Conservation (phyloP, 2,329 filamentous ascomycete genomes). For the Penicillium sp. region DNA sequence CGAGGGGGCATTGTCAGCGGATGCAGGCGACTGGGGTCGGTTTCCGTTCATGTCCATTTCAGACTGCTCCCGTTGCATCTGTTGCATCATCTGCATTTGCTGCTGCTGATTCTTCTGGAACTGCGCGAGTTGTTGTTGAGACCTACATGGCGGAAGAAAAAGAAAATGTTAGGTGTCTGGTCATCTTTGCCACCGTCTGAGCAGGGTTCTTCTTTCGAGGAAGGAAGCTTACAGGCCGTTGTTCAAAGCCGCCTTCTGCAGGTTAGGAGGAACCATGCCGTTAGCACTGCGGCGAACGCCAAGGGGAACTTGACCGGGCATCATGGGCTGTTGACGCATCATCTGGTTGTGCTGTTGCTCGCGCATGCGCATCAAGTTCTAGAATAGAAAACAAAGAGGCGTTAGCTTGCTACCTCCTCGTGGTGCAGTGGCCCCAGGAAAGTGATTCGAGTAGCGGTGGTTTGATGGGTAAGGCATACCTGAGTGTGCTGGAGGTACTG, state of each 20-base stretch:
- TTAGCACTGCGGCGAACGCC: constrained; percentile 51
- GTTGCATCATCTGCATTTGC: constrained; percentile 58
- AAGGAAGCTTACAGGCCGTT: constrained; percentile 46
- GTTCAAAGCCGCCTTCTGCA: constrained; percentile 70
- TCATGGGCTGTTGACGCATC: constrained; percentile 64
- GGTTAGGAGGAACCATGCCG: constrained; percentile 36
- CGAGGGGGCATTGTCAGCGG: constrained; percentile 81
- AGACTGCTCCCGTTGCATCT: constrained; percentile 84
- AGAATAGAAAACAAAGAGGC: constrained; percentile 24
- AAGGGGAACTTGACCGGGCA: constrained; percentile 50
- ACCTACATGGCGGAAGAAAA: constrained; percentile 34
- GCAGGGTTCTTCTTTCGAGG: neutral
- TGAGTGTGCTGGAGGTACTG: constrained; percentile 79
- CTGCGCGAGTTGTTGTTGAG: constrained; percentile 58
- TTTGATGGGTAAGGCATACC: constrained; percentile 43
- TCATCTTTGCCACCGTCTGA: constrained; percentile 16
- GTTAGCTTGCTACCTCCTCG: no score
- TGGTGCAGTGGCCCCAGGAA: no score
- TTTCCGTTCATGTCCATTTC: constrained; percentile 79
- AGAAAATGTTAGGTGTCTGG: constrained; percentile 1
- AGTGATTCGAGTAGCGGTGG: no score
- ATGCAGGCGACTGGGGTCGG: constrained; percentile 73
- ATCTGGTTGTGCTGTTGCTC: constrained; percentile 73
- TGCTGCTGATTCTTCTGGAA: constrained; percentile 54
- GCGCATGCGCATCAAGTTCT: constrained; percentile 61